Evolutionary conservation across 208 protist species (phyloP).

Genomic region (Acanthamoeba castellanii): DNA sequence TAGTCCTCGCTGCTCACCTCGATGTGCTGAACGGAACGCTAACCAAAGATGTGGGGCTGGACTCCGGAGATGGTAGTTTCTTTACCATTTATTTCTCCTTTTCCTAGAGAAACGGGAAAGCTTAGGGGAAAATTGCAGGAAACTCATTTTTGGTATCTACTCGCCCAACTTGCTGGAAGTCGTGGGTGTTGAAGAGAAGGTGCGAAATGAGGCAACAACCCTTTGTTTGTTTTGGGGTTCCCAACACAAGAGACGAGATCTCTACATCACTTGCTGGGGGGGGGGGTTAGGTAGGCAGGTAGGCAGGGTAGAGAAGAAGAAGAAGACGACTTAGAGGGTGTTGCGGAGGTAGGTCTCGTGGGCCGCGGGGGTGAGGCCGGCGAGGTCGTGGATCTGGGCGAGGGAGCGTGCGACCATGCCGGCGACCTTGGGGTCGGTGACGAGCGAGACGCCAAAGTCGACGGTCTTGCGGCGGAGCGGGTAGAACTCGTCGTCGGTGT

Average conservation of each 20-base stretch:
- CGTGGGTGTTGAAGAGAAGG: no score
- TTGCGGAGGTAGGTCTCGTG: constrained; percentile 43
- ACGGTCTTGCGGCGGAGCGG: constrained; percentile 51
- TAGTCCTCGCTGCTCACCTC: no score
- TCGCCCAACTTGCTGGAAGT: no score
- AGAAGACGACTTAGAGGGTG: neutral
- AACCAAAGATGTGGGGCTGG: no score
- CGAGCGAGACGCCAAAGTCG: constrained; percentile 52
- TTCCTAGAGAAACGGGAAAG: neutral
- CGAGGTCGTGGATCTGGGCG: neutral
- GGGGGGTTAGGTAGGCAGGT: no score
- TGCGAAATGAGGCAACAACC: no score
- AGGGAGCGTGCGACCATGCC: constrained; percentile 29
- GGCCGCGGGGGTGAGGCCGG: neutral
- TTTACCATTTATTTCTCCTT: neutral
- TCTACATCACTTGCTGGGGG: no score
- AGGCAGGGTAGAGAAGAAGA: neutral
- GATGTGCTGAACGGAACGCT: no score
- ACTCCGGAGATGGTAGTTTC: neutral
- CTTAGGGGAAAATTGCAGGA: no score
- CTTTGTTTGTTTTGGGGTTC: no score
- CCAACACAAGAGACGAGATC: no score
- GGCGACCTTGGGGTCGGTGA: constrained; percentile 55
- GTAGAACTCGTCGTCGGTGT: constrained; percentile 47
- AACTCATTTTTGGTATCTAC: no score